A percentile compares a stretch with the other conserved stretches of the same genome.
Evolutionary conservation across 164 flowering plant species (phyloP).

Genomic region (Dillenia suffruticosa): DNA sequence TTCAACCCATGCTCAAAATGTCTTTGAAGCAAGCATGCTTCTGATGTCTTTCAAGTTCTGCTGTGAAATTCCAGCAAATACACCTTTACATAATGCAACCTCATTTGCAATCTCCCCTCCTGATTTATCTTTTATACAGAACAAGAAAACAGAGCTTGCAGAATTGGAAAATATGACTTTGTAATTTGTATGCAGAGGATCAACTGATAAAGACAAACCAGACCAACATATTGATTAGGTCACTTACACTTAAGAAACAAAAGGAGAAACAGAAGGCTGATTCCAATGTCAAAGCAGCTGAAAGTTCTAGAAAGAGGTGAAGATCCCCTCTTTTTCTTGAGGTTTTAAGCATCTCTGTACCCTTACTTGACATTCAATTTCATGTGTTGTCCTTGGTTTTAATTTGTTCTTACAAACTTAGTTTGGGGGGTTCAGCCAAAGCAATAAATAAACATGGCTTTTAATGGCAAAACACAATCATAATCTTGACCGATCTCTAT

Average conservation of each 20-base stretch:
- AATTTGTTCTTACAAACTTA: not conserved
- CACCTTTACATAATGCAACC: constrained; percentile 1
- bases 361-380: not conserved
- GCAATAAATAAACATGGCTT: no score
- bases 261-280: constrained; percentile 47
- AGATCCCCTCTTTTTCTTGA: not conserved
- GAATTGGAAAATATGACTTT: not conserved
- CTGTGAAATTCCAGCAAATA: no score
- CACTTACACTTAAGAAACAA: constrained; percentile 42
- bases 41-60: no score
- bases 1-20: not conserved
- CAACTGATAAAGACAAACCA: constrained; percentile 81
- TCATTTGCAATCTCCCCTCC: not conserved
- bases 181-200: constrained; percentile 40
- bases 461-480: no score
- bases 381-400: not conserved
- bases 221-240: constrained; percentile 83
- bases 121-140: not conserved
- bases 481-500: no score
- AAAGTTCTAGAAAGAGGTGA: constrained; percentile 72
- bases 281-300: constrained; percentile 41
- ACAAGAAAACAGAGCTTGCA: not conserved
- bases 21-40: no score
- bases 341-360: constrained; percentile 1
- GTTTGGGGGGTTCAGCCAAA: no score